A percentile compares a stretch with the other conserved stretches of the same genome.
Conservation (phyloP, 1,284 basidiomycete genomes). For the Vanrija sp. region DNA sequence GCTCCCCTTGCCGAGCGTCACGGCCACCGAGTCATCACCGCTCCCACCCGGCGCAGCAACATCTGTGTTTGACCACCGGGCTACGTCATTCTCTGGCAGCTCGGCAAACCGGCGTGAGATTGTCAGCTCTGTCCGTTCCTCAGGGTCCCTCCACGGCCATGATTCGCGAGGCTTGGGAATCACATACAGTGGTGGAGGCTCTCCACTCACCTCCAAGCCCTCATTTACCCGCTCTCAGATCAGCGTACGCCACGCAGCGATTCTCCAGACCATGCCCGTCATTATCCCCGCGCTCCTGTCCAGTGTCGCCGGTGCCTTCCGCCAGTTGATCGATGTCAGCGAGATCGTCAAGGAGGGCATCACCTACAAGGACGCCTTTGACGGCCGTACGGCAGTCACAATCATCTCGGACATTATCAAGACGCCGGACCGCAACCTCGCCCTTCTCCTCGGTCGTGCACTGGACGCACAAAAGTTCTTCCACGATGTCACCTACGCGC, state of each 20-base stretch:
- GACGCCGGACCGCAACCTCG: slow-evolving; percentile 94
- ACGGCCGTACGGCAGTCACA: slow-evolving; percentile 93
- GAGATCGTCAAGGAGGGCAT: slow-evolving; percentile 92
- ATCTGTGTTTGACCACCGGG: slow-evolving; percentile 33
- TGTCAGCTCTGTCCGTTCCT: slow-evolving; percentile 30
- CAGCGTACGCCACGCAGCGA: slow-evolving; percentile 29
- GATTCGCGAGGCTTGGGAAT: slow-evolving; percentile 1
- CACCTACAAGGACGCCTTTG: slow-evolving; percentile 93
- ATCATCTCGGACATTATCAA: slow-evolving; percentile 97
- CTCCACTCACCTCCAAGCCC: slow-evolving; percentile 36
- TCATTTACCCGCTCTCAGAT: slow-evolving; percentile 29
- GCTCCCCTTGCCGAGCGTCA: slow-evolving; percentile 23
- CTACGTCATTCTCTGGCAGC: slow-evolving; percentile 47
- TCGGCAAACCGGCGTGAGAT: slow-evolving; percentile 32
- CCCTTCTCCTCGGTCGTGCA: slow-evolving; percentile 86
- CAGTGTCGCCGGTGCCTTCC: slow-evolving; percentile 89
- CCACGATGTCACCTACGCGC: slow-evolving; percentile 98
- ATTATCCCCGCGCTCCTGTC: slow-evolving; percentile 85
- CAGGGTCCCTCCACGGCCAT: slow-evolving; percentile 30
- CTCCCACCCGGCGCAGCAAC: slow-evolving; percentile 33
- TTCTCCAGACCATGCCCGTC: slow-evolving; percentile 58
- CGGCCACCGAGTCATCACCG: slow-evolving; percentile 15
- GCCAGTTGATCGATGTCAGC: slow-evolving; percentile 67
- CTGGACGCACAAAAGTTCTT: slow-evolving; percentile 99
- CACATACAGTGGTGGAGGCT: slow-evolving; percentile 12